Evolutionary conservation across 2,329 filamentous ascomycete species (phyloP).

Genomic region (Trichophyton verrucosum): DNA sequence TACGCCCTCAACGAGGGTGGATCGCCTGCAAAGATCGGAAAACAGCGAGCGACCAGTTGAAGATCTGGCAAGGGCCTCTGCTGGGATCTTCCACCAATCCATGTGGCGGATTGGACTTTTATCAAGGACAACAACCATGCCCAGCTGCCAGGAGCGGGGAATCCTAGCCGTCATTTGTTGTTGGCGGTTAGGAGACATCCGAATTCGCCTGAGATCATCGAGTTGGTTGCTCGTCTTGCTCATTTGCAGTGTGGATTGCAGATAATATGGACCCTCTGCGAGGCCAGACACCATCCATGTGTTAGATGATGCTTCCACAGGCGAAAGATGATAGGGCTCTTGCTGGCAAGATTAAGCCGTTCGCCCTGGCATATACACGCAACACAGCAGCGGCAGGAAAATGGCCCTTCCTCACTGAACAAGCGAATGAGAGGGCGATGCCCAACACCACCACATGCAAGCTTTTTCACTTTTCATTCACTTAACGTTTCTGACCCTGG

Average conservation of each 20-base stretch:
- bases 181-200: not conserved
- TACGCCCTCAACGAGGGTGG: not conserved
- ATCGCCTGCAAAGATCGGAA: not conserved
- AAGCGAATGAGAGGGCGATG: not conserved
- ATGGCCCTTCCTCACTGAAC: not conserved
- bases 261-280: not conserved
- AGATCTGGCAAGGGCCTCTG: not conserved
- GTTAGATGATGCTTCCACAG: not conserved
- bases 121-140: not conserved
- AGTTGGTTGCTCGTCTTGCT: not conserved
- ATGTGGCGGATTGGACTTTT: not conserved
- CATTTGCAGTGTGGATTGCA: not conserved
- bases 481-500: not conserved
- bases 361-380: not conserved
- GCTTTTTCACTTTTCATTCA: not conserved
- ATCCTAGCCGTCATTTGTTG: not conserved
- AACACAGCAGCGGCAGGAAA: constrained; percentile 1
- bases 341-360: constrained; percentile 1
- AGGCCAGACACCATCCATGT: not conserved
- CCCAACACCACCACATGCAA: not conserved
- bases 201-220: not conserved
- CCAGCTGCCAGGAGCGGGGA: not conserved
- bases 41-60: not conserved
- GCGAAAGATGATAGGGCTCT: not conserved
- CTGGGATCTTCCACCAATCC: not conserved